These are phyloP conservation scores for Metschnikowia kunwiensis DNA, from an alignment of 805 yeast species.

Conservation along the genomic window DNA sequence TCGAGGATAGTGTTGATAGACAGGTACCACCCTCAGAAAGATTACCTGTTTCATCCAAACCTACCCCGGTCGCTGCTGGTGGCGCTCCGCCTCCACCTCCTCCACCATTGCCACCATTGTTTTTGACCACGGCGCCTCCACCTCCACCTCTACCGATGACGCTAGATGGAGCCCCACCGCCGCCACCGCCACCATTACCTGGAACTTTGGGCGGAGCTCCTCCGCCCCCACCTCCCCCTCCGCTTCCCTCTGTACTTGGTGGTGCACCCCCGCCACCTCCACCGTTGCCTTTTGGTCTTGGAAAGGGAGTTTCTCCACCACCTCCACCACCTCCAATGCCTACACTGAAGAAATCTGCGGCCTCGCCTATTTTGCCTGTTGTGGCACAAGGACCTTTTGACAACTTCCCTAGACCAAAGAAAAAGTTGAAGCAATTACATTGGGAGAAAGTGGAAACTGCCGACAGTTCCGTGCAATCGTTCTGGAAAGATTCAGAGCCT, in stretches of 20 bases:
- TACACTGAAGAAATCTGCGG: conserved; percentile 6
- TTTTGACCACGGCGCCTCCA: conserved; percentile 20
- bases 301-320: conserved; percentile 19
- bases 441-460: conserved; percentile 69
- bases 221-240: conserved; percentile 22
- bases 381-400: conserved; percentile 35
- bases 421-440: conserved; percentile 71
- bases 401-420: conserved; percentile 53
- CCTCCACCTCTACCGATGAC: conserved; percentile 18
- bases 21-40: neutral
- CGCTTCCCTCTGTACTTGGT: conserved; percentile 3
- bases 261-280: conserved; percentile 26
- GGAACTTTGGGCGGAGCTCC: conserved; percentile 14
- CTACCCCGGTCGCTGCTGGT: neutral
- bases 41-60: neutral
- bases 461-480: conserved; percentile 46
- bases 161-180: conserved; percentile 1
- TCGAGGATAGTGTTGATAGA: conserved; percentile 10
- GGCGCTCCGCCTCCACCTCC: conserved; percentile 27
- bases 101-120: conserved; percentile 17
- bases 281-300: conserved; percentile 22
- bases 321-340: conserved; percentile 29
- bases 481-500: conserved; percentile 56
- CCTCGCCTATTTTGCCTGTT: conserved; percentile 6
- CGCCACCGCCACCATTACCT: conserved; percentile 25